Base-by-base conservation (phyloP, 2,329 filamentous ascomycete genomes). In the Dichotomopilus funicola region DNA sequence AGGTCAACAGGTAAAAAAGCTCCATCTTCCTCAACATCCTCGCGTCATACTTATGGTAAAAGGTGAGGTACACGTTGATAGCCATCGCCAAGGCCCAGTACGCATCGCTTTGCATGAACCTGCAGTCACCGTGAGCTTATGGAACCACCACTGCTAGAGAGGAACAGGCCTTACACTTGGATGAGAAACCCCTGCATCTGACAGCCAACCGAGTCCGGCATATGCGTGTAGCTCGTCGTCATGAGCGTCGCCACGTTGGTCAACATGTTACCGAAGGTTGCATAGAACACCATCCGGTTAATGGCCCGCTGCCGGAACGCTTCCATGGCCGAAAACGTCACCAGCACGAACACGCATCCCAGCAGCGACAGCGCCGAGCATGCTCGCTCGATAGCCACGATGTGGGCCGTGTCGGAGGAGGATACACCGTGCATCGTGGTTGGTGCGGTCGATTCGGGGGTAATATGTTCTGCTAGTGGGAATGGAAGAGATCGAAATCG, bases 11-110 rank as follows among this genome's bases (percentile, higher is more conserved):
- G 61, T 94, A 94, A 56, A 79, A 83, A 45, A 85, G 79, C 67
- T 94, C 89, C 66, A 92, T 78, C 44, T 71, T 76, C n/a, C 82
- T 81, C 10, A 94, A 73, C 52, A 80, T 78, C 3, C 77, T 71
- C 1, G 84, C 81, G 57, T 87, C 82, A 63, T 85, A 91, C 61
- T 87, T 87, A 63, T 77, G 78, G 68, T 90, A 91, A 65, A 94
- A 90, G 0, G 88, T 91, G 12, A 92, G 72, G 68, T 89, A 89
- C 49, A 94, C 89, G 66, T 94, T 95, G 63, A 85, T 78, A 1
- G 89, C 87, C 89, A 95, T 94, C 54, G 86, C 83, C 55, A 91
- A 76, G 0, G 86, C 87, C 88, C 86, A 91, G 48, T 87, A 76
- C 0, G 86, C 83, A 73, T 90, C 87, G 2, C 87, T 85, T 1